Evolutionary conservation across 768 basidiomycete species (phyloP), one percentile per base, ranked within the genome.

Genomic region (Gelatoporia subvermispora): DNA sequence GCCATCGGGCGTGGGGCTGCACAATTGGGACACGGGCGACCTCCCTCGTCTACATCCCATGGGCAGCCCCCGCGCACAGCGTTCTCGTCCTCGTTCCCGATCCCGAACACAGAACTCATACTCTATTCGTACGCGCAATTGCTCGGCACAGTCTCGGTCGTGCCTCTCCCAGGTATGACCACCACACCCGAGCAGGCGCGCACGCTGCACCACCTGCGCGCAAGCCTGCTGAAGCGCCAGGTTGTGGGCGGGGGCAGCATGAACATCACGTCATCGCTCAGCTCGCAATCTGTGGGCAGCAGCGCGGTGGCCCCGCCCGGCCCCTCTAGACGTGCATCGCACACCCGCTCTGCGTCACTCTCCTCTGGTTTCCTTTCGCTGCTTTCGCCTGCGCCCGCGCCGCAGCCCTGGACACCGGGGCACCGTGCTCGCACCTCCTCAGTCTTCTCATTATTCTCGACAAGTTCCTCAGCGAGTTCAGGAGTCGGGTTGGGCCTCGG

Each of bases 111-210:
- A 0, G 86, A 92, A 53, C 68, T 88, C 16, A 78, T 93, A 17
- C 75, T 93, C 2, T 93, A 93, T 64, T 82, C 91, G 0, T 93
- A 93, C 56, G 88, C 83, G 0, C 88, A 93, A 49, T 74, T 93
- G 25, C 69, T 78, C 5, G 92, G 92, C 4, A 78, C 79, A 0
- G 71, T 88, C 16, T 69, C 76, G 20, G 65, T 92, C 51, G 71
- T 77, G 4, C 78, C 85, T 1, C 60, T 70, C 3, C 65, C 71
- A 0, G 73, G 72, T 16, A 53, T 61, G 1, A 58, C 64, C n/a
- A 61, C 70, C 20, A 68, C 73, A 2, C 65, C 64, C 1, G 76
- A 79, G 15, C 77, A 84, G 39, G 60, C 62, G 0, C 70, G 70
- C 1, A 69, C 71, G 0, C 62, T 85, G 47, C 64, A 69, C 22